Conservation (phyloP, 345 rosid species). For the Aethionema arabicum region DNA sequence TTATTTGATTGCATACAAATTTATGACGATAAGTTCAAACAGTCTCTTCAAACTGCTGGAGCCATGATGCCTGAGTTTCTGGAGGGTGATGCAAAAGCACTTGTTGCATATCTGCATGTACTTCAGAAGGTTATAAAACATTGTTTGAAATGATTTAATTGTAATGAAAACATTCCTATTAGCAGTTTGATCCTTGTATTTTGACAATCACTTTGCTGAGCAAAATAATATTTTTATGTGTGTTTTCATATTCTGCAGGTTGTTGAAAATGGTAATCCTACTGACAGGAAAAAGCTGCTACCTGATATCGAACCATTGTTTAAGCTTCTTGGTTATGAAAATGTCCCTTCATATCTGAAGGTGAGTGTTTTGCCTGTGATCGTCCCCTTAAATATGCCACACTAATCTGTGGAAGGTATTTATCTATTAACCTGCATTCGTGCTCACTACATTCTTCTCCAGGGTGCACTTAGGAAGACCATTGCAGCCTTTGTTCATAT, state of each 20-base stretch:
- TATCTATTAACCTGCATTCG: conserved; percentile 17
- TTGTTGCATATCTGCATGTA: conserved; percentile 92
- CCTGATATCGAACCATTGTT: conserved; percentile 89
- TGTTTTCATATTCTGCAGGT: conserved; percentile 17
- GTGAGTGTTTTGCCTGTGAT: conserved; percentile 37
- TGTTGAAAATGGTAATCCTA: conserved; percentile 77
- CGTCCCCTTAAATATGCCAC: conserved; percentile 18
- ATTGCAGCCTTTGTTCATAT: conserved; percentile 66
- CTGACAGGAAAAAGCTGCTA: conserved; percentile 88
- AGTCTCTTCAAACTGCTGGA: conserved; percentile 81
- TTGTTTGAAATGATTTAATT: conserved; percentile 5
- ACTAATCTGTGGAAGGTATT: conserved; percentile 17
- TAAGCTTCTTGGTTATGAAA: conserved; percentile 95
- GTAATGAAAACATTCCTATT: too few species aligned
- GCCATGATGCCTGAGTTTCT: conserved; percentile 85
- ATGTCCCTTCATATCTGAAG: conserved; percentile 91
- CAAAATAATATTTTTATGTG: background rate
- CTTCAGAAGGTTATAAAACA: conserved; percentile 72
- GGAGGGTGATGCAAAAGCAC: conserved; percentile 96
- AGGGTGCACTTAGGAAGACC: conserved; percentile 95
- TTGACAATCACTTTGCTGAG: too few species aligned
- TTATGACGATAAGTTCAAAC: conserved; percentile 90
- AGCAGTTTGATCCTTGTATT: too few species aligned
- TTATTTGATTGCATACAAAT: conserved; percentile 83
- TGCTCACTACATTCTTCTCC: conserved; percentile 32